Evolutionary conservation across 2,329 filamentous ascomycete species (phyloP), one percentile per base, ranked within the genome.

Genomic region (Neonectria faginata): DNA sequence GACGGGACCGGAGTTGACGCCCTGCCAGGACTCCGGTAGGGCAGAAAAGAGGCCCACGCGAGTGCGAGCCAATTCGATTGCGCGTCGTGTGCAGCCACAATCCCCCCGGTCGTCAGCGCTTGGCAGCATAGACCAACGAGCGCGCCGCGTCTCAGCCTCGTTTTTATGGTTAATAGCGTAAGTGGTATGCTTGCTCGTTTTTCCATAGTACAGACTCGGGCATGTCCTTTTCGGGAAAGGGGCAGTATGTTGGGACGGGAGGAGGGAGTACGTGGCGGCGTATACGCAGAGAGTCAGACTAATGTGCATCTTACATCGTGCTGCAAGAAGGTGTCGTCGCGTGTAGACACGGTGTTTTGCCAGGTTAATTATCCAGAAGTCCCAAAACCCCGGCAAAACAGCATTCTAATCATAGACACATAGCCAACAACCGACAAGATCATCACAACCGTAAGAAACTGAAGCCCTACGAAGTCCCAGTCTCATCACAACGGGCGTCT

Each of bases 61-160:
- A 16, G 39, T n/a, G 39, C 39, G 39, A 42, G 8, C 42, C 42
- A 20, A 42, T 60, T 48, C 41, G 57, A 55, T 36, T 60, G 52
- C 57, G 57, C 57, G 57, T 60, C 51, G 29, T 36, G 33, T 47
- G 42, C 25, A 31, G 29, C 50, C 22, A 51, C 31, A 41, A 33
- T 25, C 25, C 25, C 25, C 25, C 42, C 48, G 42, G 53, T 55
- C 57, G 36, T 54, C 52, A 60, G 50, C 57, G 36, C 51, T 42
- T 47, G 39, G 39, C 39, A 39, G 18, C 10, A 27, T 20, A 6
- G 22, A 11, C 50, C 57, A 60, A 60, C 33, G 29, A 48, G 31
- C 12, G 5, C 5, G 10, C 50, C 2, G n/a, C 39, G 22, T 48
- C 22, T 55, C 42, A 60, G 50, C 57, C 50, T 7, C 36, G 18